phyloP scores from a whole-genome alignment of 2,329 filamentous ascomycete genomes.

The Tolypocladium sp. region DNA sequence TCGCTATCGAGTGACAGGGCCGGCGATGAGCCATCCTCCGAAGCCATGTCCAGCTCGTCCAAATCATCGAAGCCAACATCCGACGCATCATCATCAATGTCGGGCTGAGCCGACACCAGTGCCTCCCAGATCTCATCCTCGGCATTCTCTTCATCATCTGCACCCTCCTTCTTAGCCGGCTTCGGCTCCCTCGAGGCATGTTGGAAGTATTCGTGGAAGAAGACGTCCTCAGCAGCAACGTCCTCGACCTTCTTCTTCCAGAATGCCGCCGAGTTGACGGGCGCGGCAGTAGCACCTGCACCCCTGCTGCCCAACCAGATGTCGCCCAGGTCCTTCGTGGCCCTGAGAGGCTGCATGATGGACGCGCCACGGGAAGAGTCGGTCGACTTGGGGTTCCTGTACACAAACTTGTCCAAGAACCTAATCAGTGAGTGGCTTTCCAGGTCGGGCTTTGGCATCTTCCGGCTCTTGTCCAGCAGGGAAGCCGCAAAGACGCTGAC shows the following conservation, averaged over 20 bases:
- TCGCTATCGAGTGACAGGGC: constrained; percentile 31
- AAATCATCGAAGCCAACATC: constrained; percentile 40
- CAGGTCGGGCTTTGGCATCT: constrained; percentile 82
- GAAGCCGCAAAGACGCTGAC: constrained; percentile 74
- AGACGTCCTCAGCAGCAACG: constrained; percentile 83
- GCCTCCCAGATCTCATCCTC: constrained; percentile 90
- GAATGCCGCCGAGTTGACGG: constrained; percentile 80
- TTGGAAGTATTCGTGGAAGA: constrained; percentile 97
- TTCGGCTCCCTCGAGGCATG: constrained; percentile 54
- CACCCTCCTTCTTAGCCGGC: constrained; percentile 44
- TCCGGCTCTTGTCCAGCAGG: constrained; percentile 58
- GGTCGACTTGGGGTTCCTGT: constrained; percentile 77
- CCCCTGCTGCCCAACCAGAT: constrained; percentile 46
- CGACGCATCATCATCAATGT: constrained; percentile 41
- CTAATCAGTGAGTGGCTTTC: constrained; percentile 85
- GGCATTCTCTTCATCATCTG: constrained; percentile 40
- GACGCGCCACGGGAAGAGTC: constrained; percentile 65
- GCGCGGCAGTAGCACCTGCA: constrained; percentile 22
- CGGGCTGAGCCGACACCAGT: constrained; percentile 70
- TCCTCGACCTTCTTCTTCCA: constrained; percentile 86
- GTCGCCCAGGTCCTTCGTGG: constrained; percentile 42
- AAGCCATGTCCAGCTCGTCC: constrained; percentile 40
- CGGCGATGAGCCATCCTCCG: constrained; percentile 33
- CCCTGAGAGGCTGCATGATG: constrained; percentile 86
- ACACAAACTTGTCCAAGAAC: constrained; percentile 98